Evolutionary conservation across 345 rosid genomes (phyloP).

Genomic region (Reutealis trisperma): DNA sequence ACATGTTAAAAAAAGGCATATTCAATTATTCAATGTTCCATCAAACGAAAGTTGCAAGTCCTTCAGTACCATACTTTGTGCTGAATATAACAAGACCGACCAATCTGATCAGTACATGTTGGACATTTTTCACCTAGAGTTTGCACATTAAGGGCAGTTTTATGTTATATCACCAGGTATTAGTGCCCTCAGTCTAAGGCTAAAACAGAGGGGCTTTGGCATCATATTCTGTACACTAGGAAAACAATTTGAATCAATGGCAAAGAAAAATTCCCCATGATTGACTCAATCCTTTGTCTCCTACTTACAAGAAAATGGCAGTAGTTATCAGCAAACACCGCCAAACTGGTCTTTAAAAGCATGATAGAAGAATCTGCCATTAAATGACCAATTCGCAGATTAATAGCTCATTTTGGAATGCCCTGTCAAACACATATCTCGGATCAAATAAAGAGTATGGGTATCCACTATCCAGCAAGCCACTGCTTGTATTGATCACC

Average conservation of each 20-base stretch:
- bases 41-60: not conserved
- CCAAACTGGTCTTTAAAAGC: not conserved
- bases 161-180: not conserved
- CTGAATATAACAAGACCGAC: not conserved
- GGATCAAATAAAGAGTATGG: not conserved
- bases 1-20: not conserved
- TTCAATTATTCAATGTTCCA: not conserved
- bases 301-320: not conserved
- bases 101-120: not conserved
- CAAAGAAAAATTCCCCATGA: too few relatives aligned
- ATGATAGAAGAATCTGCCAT: not conserved
- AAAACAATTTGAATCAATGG: too few relatives aligned
- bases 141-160: not conserved
- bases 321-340: not conserved
- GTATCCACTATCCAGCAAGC: not conserved
- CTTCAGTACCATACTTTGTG: not conserved
- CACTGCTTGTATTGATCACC: not conserved
- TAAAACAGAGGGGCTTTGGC: not conserved
- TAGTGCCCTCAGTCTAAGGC: not conserved
- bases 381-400: not conserved
- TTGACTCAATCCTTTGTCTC: too few relatives aligned
- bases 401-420: not conserved
- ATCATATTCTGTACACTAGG: not conserved
- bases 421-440: not conserved
- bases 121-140: not conserved